Evolutionary conservation across 441 rosid genomes (phyloP), one percentile per base, ranked within the genome.

Genomic region (Brassica balearica): DNA sequence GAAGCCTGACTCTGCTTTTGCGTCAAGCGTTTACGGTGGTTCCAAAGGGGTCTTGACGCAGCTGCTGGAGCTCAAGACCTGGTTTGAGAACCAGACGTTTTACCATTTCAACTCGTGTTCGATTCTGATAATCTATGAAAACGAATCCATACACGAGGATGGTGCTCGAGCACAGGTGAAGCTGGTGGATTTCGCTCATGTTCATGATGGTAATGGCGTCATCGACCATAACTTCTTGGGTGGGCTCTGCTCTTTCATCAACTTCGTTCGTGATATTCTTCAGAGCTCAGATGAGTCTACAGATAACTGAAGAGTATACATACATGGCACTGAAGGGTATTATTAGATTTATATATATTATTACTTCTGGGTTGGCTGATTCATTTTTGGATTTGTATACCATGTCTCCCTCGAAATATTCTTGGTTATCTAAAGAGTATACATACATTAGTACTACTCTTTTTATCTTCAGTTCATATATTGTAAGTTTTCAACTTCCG

Each of bases 201-300:
- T 91, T 66, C 25, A 79, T 71, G 99, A 94, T 70, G 97, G 92
- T 56, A 81, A 69, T n/a, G 99, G 94, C 15, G 87, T 91, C 72
- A 91, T 96, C 19, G 97, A 96, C 86, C 98, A 94, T 79, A 96
- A 96, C 85, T 94, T 92, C 89, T 77, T 94, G 80, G 99, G 99
- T 43, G 98, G 98, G 56, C 90, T 96, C 25, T 94, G 98, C 84
- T 96, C 98, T 68, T 82, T 94, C 75, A 94, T 94, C 69, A 92
- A 92, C 82, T 86, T 92, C 73, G 76, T 96, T 76, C 91, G 94
- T 12, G 93, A 88, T 80, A 84, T 91, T 69, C 85, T 93, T 64
- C 78, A 86, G 25, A 67, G 75, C 68, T 83, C 87, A 10, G 86
- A 86, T 71, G 86, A 86, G 19, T 59, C 84, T 74, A 68, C 84